Base-by-base conservation (phyloP, 2,329 filamentous ascomycete genomes). In the Chalara sp. region DNA sequence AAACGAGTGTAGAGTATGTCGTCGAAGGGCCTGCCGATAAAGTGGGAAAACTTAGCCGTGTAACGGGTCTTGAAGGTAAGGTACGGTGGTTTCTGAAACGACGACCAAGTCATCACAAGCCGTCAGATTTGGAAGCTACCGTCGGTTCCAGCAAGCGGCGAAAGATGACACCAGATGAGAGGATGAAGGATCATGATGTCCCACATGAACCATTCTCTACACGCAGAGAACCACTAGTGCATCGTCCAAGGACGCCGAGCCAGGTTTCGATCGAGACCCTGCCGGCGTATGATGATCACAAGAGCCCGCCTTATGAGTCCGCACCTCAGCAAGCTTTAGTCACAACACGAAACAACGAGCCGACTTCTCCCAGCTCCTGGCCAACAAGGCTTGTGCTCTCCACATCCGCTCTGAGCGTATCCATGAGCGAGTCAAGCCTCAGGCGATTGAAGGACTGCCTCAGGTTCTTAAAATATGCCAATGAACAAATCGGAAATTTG, bases 11-110 rank as follows among this genome's bases (percentile, higher is more conserved):
- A 46, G 89, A 96, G 66, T 89, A 95, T 61, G 84, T 96, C 21
- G 92, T 97, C 68, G 85, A 88, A 44, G 92, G 89, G 59, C 81
- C 96, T 47, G 88, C 86, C 1, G 93, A 88, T 63, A 93, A 89
- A 0, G 87, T 96, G 32, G 87, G 88, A 11, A 87, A 83, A 0
- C 87, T 96, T 5, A 86, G 89, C 32, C 81, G 89, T 32, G 84
- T 84, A 32, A 96, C 92, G 0, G 92, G 92, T 53, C 87, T 96
- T 2, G 91, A 97, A 65, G 85, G 85, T 50, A 86, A 89, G 50
- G 79, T 96, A 11, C 79, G 93, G 46, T 91, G 90, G 80, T 93
- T 95, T 58, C 73, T 96, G 6, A 78, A 74, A 50, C 72, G 31
- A 64, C 71, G 10, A 57, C 63, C 59, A 41, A 63, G 54, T 49